Evolutionary conservation across 257 asterid species (phyloP).

Genomic region (Przewalskia tangutica): DNA sequence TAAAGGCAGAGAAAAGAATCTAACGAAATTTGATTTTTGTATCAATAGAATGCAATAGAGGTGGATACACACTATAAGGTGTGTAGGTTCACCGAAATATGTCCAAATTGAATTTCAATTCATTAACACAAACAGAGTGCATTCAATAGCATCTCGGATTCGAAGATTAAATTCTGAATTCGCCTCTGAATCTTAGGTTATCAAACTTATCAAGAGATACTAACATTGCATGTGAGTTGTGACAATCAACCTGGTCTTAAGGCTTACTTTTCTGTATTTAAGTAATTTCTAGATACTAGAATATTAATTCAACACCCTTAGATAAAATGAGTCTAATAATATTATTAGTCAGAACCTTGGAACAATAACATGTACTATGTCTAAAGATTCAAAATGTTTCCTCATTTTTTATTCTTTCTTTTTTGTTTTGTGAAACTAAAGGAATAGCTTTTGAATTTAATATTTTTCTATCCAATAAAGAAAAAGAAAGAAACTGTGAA

Average conservation of each 20-base stretch:
- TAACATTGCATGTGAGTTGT: constrained; percentile 2
- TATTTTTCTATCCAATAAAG: background rate
- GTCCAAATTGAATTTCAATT: too few relatives aligned
- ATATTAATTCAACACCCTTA: background rate
- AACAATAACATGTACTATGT: constrained; percentile 2
- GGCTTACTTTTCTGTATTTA: background rate
- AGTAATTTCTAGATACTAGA: background rate
- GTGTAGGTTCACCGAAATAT: too few relatives aligned
- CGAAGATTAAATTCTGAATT: background rate
- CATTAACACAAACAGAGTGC: too few relatives aligned
- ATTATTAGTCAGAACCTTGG: too few relatives aligned
- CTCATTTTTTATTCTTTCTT: background rate
- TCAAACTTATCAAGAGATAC: background rate
- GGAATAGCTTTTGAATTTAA: constrained; percentile 3
- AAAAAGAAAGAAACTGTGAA: background rate
- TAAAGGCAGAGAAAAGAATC: background rate
- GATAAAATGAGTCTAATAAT: background rate
- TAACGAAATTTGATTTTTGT: too few relatives aligned
- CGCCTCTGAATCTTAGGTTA: background rate
- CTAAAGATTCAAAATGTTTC: background rate
- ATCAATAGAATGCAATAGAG: too few relatives aligned
- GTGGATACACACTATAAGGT: too few relatives aligned
- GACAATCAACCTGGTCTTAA: background rate
- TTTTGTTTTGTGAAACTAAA: constrained; percentile 1
- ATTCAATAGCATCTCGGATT: background rate